Evolutionary conservation across 495 filamentous ascomycete species (phyloP).

Genomic region (Penicilliopsis zonata): DNA sequence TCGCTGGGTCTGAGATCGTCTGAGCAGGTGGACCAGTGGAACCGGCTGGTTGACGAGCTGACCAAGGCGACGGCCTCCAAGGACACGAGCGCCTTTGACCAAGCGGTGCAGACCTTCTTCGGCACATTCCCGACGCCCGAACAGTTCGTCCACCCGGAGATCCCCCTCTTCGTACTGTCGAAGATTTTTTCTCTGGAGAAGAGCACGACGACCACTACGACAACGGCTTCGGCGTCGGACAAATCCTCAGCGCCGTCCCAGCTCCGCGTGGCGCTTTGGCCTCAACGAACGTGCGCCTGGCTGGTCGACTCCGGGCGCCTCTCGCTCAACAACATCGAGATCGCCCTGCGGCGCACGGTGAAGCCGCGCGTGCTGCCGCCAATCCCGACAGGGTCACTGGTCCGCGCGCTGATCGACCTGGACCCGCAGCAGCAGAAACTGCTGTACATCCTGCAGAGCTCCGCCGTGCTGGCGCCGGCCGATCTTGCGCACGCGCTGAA

Average conservation of each 20-base stretch:
- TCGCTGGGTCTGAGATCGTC: slow-evolving; percentile 20
- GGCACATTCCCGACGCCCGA: slow-evolving; percentile 10
- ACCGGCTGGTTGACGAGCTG: slow-evolving; percentile 15
- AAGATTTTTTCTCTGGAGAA: slow-evolving; percentile 38
- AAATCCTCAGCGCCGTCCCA: slow-evolving; percentile 17
- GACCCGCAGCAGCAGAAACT: slow-evolving; percentile 51
- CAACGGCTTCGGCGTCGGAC: slow-evolving; percentile 14
- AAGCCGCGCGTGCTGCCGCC: slow-evolving; percentile 30
- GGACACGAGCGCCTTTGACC: slow-evolving; percentile 21
- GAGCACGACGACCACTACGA: slow-evolving; percentile 5
- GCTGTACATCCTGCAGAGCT: slow-evolving; percentile 37
- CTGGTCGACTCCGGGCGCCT: slow-evolving; percentile 52
- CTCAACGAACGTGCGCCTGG: slow-evolving; percentile 42
- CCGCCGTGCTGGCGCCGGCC: slow-evolving; percentile 24
- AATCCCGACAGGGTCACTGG: slow-evolving; percentile 44
- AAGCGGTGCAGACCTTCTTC: slow-evolving; percentile 26
- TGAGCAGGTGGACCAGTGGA: slow-evolving; percentile 27
- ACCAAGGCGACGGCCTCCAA: slow-evolving; percentile 15
- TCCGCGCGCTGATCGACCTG: slow-evolving; percentile 43
- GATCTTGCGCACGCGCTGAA: slow-evolving; percentile 34
- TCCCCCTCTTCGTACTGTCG: slow-evolving; percentile 38
- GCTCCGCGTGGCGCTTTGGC: slow-evolving; percentile 39
- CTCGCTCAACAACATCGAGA: slow-evolving; percentile 46
- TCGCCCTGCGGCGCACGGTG: slow-evolving; percentile 38
- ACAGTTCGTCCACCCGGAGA: slow-evolving; percentile 26